These are phyloP conservation scores for Paralagenidium karlingii DNA, from an alignment of 352 stramenopile species.

Conservation along the genomic window DNA sequence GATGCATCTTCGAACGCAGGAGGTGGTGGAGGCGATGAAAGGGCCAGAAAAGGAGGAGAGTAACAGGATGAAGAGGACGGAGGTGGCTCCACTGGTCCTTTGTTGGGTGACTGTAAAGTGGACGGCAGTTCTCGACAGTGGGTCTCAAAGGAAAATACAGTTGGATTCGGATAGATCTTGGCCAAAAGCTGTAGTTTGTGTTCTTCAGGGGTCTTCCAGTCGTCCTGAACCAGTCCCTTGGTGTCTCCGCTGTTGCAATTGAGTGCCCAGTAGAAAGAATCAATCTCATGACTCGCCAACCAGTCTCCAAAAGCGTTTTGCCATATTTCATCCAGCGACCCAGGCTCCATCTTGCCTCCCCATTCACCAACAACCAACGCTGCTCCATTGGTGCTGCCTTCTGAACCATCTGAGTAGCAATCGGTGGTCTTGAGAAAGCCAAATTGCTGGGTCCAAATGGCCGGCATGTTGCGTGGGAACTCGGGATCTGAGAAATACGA, in stretches of 20 bases:
- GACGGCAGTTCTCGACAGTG: too few relatives aligned
- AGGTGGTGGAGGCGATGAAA: too few relatives aligned
- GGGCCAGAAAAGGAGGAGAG: too few relatives aligned
- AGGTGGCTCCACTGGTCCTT: too few relatives aligned
- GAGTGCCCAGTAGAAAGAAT: constrained; percentile 47
- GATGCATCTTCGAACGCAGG: too few relatives aligned
- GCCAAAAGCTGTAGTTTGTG: constrained; percentile 29
- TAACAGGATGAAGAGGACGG: too few relatives aligned
- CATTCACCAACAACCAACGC: constrained; percentile 49
- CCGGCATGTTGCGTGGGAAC: constrained; percentile 23
- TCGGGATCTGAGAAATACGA: too few relatives aligned
- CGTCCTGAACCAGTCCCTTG: constrained; percentile 30
- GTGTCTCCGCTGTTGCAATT: constrained; percentile 54
- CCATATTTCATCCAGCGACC: constrained; percentile 24
- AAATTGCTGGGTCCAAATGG: constrained; percentile 46
- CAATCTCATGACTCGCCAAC: constrained; percentile 10
- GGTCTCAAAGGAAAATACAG: too few relatives aligned
- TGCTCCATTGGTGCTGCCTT: too few relatives aligned
- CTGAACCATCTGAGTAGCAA: too few relatives aligned
- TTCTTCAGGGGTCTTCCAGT: constrained; percentile 34
- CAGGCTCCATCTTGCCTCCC: constrained; percentile 27
- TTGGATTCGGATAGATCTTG: constrained; percentile 4
- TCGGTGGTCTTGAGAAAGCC: constrained; percentile 16
- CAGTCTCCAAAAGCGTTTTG: constrained; percentile 34
- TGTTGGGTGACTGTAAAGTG: too few relatives aligned